These are phyloP conservation scores for Penicillium argentinense DNA, from an alignment of 495 filamentous ascomycete genomes.

Conservation along the genomic window DNA sequence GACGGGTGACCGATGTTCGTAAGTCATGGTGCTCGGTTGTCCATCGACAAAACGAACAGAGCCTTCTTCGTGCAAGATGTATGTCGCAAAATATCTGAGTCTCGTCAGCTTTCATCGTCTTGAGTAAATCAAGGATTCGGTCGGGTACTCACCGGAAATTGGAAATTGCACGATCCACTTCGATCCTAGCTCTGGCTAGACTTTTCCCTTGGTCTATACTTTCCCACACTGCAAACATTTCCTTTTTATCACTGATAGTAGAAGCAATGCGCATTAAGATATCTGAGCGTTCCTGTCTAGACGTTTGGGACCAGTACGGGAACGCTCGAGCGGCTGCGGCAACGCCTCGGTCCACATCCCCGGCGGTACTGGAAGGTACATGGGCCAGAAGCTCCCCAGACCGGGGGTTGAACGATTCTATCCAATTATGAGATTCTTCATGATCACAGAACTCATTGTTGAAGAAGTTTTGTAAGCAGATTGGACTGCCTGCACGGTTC, in stretches of 20 bases:
- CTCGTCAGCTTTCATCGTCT: too few species aligned
- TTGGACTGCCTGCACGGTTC: slow-evolving; percentile 1
- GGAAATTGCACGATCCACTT: slow-evolving; percentile 20
- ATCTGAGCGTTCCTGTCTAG: slow-evolving; percentile 11
- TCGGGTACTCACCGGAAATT: slow-evolving; percentile 20
- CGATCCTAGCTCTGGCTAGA: slow-evolving; percentile 14
- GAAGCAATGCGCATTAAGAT: slow-evolving; percentile 11
- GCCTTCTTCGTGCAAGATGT: slow-evolving; percentile 21
- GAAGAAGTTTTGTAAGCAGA: slow-evolving; percentile 15
- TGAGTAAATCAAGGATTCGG: too few species aligned
- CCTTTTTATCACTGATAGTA: slow-evolving; percentile 11
- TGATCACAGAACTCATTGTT: slow-evolving; percentile 5
- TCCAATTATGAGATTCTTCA: slow-evolving; percentile 2
- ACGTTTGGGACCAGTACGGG: slow-evolving; percentile 12
- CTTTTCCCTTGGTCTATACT: slow-evolving; percentile 22
- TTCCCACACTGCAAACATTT: slow-evolving; percentile 18
- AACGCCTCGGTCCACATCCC: slow-evolving; percentile 13
- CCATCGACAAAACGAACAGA: slow-evolving; percentile 14
- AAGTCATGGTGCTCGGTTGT: slow-evolving; percentile 11
- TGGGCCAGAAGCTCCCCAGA: slow-evolving; percentile 9
- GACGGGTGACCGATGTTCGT: slow-evolving; percentile 20
- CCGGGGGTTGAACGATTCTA: slow-evolving; percentile 15
- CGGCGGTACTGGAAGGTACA: slow-evolving; percentile 4
- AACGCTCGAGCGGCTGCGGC: slow-evolving; percentile 15
- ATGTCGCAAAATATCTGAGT: slow-evolving; percentile 23